phyloP scores from a whole-genome alignment of 2,329 filamentous ascomycete genomes.

The Fusarium chlamydosporum region DNA sequence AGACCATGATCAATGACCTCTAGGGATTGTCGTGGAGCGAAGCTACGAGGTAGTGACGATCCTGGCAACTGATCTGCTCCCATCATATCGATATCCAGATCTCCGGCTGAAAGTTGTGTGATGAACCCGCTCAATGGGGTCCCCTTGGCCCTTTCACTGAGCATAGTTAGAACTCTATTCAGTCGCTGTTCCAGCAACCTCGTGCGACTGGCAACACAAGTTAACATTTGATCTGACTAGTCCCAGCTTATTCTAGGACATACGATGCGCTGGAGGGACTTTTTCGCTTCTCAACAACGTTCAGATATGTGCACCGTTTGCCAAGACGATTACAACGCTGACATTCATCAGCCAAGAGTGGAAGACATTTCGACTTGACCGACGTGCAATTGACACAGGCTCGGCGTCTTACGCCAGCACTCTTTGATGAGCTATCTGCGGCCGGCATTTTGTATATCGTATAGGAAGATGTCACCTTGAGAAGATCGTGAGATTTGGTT shows the following conservation, averaged over 20 bases:
- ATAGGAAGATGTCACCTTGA: not conserved
- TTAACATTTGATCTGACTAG: not conserved
- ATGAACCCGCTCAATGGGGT: constrained; percentile 16
- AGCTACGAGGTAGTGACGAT: not conserved
- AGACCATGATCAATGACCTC: constrained; percentile 13
- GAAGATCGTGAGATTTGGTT: not conserved
- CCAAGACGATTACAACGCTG: constrained; percentile 33
- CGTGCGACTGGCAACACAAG: not conserved
- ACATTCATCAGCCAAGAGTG: constrained; percentile 31
- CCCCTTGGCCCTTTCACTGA: constrained; percentile 3
- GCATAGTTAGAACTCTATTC: constrained; percentile 11
- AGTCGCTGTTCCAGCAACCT: constrained; percentile 12
- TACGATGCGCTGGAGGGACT: constrained; percentile 20
- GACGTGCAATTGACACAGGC: constrained; percentile 35
- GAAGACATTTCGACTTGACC: constrained; percentile 35
- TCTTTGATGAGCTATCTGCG: not conserved
- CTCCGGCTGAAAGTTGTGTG: not conserved
- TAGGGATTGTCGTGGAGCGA: not conserved
- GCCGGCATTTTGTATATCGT: constrained; percentile 7
- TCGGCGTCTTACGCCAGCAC: constrained; percentile 23
- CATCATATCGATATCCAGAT: not conserved
- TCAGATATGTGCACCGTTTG: constrained; percentile 22
- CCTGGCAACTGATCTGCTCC: rapidly evolving
- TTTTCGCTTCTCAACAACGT: constrained; percentile 28
- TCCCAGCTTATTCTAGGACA: not conserved